These are phyloP conservation scores for Eleusine indica DNA, from an alignment of 176 grass and related monocot species.

Conservation along the genomic window DNA sequence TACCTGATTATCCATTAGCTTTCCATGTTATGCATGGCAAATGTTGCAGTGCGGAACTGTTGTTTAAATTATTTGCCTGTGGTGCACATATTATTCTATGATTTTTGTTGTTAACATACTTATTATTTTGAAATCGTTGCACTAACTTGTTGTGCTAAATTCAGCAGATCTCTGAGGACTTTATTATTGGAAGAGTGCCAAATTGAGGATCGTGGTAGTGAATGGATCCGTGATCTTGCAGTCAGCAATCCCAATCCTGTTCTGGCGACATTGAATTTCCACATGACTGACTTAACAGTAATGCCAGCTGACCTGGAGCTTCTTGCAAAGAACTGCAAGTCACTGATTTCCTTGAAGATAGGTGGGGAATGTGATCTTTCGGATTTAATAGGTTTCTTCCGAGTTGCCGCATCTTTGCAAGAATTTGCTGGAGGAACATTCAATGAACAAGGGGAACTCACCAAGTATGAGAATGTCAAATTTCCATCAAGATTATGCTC, in stretches of 20 bases:
- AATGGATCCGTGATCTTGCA: constrained; percentile 71
- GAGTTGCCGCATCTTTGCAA: constrained; percentile 49
- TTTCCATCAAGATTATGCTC: constrained; percentile 65
- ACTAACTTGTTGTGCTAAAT: constrained; percentile 38
- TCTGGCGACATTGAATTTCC: constrained; percentile 70
- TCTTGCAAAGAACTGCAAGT: constrained; percentile 70
- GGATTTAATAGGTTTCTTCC: constrained; percentile 62
- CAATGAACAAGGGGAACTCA: constrained; percentile 60
- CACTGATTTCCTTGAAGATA: constrained; percentile 75
- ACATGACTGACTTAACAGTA: constrained; percentile 64
- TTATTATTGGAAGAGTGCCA: constrained; percentile 72
- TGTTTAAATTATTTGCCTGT: neutral
- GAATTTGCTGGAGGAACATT: constrained; percentile 77
- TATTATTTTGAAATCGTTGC: constrained; percentile 4
- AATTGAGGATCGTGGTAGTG: constrained; percentile 46
- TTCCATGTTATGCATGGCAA: constrained; percentile 18
- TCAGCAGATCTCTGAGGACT: constrained; percentile 59
- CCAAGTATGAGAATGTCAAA: constrained; percentile 42
- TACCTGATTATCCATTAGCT: neutral
- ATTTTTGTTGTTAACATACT: neutral
- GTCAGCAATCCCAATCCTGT: constrained; percentile 54
- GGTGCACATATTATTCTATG: constrained; percentile 18
- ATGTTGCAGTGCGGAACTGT: neutral
- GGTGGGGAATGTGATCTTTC: constrained; percentile 78
- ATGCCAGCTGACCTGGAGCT: constrained; percentile 59